Evolutionary conservation across 192 early-diverging fungal species (phyloP), one percentile per base, ranked within the genome.

Genomic region (Coemansia sp.): DNA sequence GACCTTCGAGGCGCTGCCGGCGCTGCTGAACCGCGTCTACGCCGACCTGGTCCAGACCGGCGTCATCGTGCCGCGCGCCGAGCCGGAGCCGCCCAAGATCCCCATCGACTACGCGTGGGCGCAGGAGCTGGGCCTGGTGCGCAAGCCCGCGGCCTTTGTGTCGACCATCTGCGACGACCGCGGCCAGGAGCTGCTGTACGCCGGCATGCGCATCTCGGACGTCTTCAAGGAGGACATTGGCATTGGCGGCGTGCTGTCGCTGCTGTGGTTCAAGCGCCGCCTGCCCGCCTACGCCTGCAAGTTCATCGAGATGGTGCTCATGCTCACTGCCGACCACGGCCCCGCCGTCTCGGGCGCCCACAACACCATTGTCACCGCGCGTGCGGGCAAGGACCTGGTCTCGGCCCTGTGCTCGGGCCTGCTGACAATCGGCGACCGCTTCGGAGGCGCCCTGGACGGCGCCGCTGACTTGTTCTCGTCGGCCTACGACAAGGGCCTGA

Each of bases 61-160:
- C 23, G 75, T 76, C 32, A 91, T 99, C 38, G 85, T 87, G 46
- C 89, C 91, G 44, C 70, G 69, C 40, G 68, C 91, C 23, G 97
- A 99, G 79, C 95, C 96, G n/a, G 93, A 95, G 74, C 82, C 89
- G 37, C 97, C 97, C 67, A 97, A 97, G 90, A 96, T 99, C 70
- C 97, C 97, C 26, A 97, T 99, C 72, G 97, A 99, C 86, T 99
- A 99, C 78, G 89, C 94, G 11, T 99, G 97, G 97, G 97, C 97
- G 37, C 94, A 97, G 85, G 97, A 99, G 86, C 87, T 99, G 38
- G 97, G 97, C 10, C 88, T 99, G 57, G 93, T 99, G 67, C 94
- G 97, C 78, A 99, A 99, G 86, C 97, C 97, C 32, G 95, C 97
- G 6, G 93, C 92, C 67, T 99, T 99, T 76, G 96, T 99, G 59